Conservation (phyloP, 306 rosid genomes). For the Nissolia schottii region DNA sequence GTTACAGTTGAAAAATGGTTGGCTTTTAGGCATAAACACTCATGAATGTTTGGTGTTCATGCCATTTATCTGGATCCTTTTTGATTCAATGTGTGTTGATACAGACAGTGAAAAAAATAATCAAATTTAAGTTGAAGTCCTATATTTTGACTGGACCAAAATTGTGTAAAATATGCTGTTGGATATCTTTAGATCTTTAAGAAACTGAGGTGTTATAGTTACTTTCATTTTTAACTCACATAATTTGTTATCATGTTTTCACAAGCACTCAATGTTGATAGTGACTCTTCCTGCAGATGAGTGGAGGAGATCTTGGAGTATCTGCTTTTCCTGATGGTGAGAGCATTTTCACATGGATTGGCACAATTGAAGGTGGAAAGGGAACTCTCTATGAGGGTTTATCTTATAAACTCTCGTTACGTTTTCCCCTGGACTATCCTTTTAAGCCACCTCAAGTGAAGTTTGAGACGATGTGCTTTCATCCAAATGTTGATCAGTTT, state of each 20-base stretch:
- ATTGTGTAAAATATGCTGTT: background rate
- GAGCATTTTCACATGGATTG: conserved; percentile 89
- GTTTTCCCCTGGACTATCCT: conserved; percentile 87
- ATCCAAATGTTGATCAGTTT: conserved; percentile 92
- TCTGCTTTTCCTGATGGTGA: conserved; percentile 92
- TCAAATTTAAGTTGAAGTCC: background rate
- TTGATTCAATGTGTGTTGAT: background rate
- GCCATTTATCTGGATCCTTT: background rate
- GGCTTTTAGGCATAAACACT: background rate
- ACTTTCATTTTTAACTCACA: background rate
- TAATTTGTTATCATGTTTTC: background rate
- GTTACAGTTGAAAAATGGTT: background rate
- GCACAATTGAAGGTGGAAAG: conserved; percentile 96
- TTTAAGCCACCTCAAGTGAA: conserved; percentile 91
- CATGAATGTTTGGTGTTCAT: background rate
- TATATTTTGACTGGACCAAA: background rate
- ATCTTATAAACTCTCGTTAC: conserved; percentile 87
- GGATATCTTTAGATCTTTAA: background rate
- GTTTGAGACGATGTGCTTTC: conserved; percentile 95
- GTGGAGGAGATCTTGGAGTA: conserved; percentile 90
- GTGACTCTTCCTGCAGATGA: conserved; percentile 56
- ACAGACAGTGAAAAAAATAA: background rate
- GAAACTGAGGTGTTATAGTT: background rate
- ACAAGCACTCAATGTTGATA: background rate
- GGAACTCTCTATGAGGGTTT: conserved; percentile 86